Percentiles rank a stretch among this genome's conserved stretches.
Conservation (phyloP, 2,329 filamentous ascomycete species). For the Emericellopsis atlantica region DNA sequence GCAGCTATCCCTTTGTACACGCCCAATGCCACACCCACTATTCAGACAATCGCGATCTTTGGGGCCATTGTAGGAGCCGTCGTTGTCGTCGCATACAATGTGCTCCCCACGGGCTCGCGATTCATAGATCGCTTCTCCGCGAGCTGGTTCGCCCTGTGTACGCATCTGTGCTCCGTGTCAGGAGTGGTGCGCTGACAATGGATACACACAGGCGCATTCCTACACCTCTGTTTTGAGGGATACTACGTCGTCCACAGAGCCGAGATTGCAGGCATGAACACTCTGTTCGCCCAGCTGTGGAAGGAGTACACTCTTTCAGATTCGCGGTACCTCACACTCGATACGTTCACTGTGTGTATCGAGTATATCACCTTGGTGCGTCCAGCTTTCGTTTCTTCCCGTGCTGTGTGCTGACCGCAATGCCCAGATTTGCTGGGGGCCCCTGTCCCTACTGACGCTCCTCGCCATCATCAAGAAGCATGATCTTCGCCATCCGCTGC, state of each 20-base stretch:
- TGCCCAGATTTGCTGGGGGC: conserved; percentile 40
- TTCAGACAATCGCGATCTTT: conserved; percentile 21
- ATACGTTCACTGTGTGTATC: conserved; percentile 77
- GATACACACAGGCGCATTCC: conserved; percentile 37
- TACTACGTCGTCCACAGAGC: conserved; percentile 66
- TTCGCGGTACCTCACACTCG: conserved; percentile 72
- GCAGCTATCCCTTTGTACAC: conserved; percentile 29
- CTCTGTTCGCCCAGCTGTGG: conserved; percentile 76
- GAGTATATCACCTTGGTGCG: conserved; percentile 59
- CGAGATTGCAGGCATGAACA: conserved; percentile 52
- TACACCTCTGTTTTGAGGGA: conserved; percentile 77
- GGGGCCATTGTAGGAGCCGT: conserved; percentile 21
- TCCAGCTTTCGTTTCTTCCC: neutral
- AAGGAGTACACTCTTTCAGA: conserved; percentile 86
- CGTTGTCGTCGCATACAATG: conserved; percentile 17
- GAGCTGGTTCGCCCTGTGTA: conserved; percentile 44
- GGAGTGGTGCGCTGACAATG: neutral
- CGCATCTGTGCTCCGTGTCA: neutral
- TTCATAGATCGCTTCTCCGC: conserved; percentile 27
- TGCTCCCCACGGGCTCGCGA: conserved; percentile 9
- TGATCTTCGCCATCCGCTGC: conserved; percentile 34
- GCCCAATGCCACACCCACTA: conserved; percentile 27
- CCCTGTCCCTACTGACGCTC: conserved; percentile 39
- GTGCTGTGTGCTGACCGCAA: neutral
- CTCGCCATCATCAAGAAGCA: conserved; percentile 27